Percentiles rank a stretch among this genome's conserved stretches.
phyloP scores from a whole-genome alignment of 805 yeast genomes.

The Kuraishia capsulata region DNA sequence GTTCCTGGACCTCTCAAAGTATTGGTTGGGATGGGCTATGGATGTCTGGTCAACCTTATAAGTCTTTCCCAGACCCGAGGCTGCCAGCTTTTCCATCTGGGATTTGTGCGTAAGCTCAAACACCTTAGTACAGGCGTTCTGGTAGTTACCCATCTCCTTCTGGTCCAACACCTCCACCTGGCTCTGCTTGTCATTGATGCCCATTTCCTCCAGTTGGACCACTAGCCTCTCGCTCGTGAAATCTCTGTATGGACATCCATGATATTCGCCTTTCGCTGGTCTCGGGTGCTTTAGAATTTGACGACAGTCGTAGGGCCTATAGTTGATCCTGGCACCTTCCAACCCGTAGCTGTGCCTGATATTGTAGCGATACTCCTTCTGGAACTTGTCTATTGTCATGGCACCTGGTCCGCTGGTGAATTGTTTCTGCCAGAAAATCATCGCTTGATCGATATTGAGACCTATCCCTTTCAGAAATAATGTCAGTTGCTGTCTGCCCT shows the following conservation, averaged over 20 bases:
- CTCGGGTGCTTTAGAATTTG: constrained; percentile 65
- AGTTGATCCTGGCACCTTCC: constrained; percentile 83
- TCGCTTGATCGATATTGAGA: constrained; percentile 75
- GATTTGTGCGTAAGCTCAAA: constrained; percentile 62
- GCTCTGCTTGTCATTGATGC: constrained; percentile 37
- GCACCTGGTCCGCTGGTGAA: constrained; percentile 51
- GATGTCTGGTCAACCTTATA: constrained; percentile 41
- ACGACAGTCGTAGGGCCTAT: constrained; percentile 79
- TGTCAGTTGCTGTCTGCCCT: constrained; percentile 79
- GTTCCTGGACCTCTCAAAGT: constrained; percentile 69
- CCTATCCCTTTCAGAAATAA: constrained; percentile 88
- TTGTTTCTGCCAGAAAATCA: constrained; percentile 72
- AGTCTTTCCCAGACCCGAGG: constrained; percentile 26
- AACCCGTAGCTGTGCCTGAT: constrained; percentile 86
- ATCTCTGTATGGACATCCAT: constrained; percentile 92
- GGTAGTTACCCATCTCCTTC: constrained; percentile 61
- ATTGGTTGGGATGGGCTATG: constrained; percentile 81
- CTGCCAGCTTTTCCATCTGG: constrained; percentile 24
- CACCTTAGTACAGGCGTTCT: constrained; percentile 83
- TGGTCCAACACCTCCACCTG: constrained; percentile 58
- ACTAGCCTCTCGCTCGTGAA: constrained; percentile 56
- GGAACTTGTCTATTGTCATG: constrained; percentile 64
- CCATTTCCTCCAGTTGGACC: constrained; percentile 49
- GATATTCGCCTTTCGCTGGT: constrained; percentile 59
- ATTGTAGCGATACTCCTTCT: constrained; percentile 83